These are phyloP conservation scores for Aspergillus indologenus DNA, from an alignment of 495 filamentous ascomycete species.

Conservation along the genomic window DNA sequence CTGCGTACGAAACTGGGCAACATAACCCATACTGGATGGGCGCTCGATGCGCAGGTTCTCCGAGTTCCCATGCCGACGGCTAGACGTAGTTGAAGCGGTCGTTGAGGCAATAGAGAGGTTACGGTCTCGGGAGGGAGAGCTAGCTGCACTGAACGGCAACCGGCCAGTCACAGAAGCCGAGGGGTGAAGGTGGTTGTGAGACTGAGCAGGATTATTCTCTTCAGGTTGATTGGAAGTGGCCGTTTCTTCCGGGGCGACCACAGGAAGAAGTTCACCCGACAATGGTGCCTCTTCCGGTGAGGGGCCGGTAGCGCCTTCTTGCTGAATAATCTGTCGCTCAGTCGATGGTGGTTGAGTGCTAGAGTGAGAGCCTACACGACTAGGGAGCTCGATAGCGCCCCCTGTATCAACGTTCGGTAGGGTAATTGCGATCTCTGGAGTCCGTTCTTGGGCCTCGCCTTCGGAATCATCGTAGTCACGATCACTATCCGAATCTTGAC, in stretches of 20 bases:
- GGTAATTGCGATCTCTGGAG: constrained; percentile 37
- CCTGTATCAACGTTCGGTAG: constrained; percentile 61
- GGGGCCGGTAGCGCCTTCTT: constrained; percentile 33
- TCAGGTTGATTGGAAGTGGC: constrained; percentile 6
- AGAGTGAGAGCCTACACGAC: constrained; percentile 58
- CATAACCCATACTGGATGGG: constrained; percentile 67
- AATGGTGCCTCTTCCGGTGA: constrained; percentile 13
- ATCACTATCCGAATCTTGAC: constrained; percentile 30
- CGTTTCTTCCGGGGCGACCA: constrained; percentile 17
- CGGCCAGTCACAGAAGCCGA: constrained; percentile 41
- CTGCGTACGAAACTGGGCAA: constrained; percentile 62
- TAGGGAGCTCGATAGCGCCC: constrained; percentile 62
- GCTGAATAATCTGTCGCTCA: constrained; percentile 62
- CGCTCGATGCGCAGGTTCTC: constrained; percentile 46
- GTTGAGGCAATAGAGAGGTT: constrained; percentile 45
- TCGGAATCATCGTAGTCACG: constrained; percentile 49
- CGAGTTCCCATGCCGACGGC: constrained; percentile 25
- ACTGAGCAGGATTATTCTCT: constrained; percentile 5
- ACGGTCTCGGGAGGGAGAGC: constrained; percentile 48
- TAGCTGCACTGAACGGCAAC: constrained; percentile 58
- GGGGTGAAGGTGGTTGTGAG: constrained; percentile 28
- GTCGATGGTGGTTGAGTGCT: constrained; percentile 48
- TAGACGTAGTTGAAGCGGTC: constrained; percentile 47
- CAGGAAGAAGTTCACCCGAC: constrained; percentile 13
- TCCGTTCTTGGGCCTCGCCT: constrained; percentile 27